Conservation (phyloP, 1,284 basidiomycete genomes). For the Wolfiporia cocos region DNA sequence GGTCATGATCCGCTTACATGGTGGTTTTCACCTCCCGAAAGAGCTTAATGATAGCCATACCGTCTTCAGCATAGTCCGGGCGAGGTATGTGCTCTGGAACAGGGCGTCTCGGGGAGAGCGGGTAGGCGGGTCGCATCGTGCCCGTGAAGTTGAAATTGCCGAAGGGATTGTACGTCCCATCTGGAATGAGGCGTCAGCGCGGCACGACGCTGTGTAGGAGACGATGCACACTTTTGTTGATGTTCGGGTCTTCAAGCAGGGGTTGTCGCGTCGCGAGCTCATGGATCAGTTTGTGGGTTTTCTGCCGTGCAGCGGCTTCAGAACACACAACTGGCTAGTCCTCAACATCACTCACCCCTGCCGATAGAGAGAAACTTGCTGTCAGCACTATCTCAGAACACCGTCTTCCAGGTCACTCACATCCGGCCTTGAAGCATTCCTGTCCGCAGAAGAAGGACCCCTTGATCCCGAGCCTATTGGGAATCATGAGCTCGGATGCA, state of each 20-base stretch:
- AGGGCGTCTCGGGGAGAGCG: slow-evolving; percentile 60
- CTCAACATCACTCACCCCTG: slow-evolving; percentile 50
- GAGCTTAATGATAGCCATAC: slow-evolving; percentile 35
- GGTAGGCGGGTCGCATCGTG: slow-evolving; percentile 68
- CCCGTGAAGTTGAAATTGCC: slow-evolving; percentile 65
- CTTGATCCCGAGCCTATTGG: slow-evolving; percentile 69
- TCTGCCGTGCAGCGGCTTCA: slow-evolving; percentile 41
- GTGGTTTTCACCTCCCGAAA: slow-evolving; percentile 19
- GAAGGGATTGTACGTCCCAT: slow-evolving; percentile 73
- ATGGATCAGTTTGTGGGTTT: slow-evolving; percentile 75
- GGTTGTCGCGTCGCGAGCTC: slow-evolving; percentile 46
- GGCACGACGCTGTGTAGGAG: neutral
- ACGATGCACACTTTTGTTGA: slow-evolving; percentile 22
- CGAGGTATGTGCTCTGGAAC: slow-evolving; percentile 73
- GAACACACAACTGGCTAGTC: too few species aligned
- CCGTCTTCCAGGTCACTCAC: slow-evolving; percentile 40
- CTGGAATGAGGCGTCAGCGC: slow-evolving; percentile 26
- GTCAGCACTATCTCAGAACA: neutral
- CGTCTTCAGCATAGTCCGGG: slow-evolving; percentile 75
- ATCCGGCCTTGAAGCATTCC: slow-evolving; percentile 81
- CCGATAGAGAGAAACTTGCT: too few species aligned
- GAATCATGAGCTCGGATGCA: slow-evolving; percentile 9
- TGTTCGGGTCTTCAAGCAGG: slow-evolving; percentile 24
- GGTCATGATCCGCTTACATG: slow-evolving; percentile 23
- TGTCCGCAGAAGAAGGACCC: slow-evolving; percentile 84